Conservation (phyloP, 805 yeast species). For the Cyberlindnera meyerae region DNA sequence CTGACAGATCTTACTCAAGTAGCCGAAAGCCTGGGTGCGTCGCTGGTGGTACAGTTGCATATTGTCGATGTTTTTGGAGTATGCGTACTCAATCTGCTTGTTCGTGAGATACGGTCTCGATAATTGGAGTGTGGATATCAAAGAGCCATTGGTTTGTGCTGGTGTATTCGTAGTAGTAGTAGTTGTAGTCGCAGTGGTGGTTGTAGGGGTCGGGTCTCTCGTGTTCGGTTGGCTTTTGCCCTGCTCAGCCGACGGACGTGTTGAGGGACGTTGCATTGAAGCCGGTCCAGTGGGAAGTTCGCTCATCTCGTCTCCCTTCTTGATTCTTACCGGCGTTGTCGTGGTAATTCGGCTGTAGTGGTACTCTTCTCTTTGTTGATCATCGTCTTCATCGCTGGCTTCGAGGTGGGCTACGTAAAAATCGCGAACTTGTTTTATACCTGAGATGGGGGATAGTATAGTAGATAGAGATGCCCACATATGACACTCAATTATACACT, state of each 20-base stretch:
- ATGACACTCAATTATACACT: neutral
- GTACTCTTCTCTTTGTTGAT: too few relatives aligned
- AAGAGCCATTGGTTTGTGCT: constrained; percentile 1
- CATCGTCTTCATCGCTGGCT: too few relatives aligned
- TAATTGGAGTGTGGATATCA: constrained; percentile 34
- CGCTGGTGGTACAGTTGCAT: constrained; percentile 45
- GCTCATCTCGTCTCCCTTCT: neutral
- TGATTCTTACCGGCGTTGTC: too few relatives aligned
- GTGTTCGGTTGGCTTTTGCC: neutral
- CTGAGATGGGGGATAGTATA: too few relatives aligned
- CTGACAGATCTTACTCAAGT: constrained; percentile 47
- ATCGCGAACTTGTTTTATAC: too few relatives aligned
- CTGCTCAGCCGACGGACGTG: too few relatives aligned
- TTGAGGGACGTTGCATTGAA: too few relatives aligned
- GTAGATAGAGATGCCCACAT: too few relatives aligned
- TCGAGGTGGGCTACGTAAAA: too few relatives aligned
- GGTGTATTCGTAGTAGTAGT: neutral
- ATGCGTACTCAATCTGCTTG: constrained; percentile 48
- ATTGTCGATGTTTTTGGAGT: constrained; percentile 47
- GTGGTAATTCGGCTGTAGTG: too few relatives aligned
- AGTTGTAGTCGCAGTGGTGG: neutral
- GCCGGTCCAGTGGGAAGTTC: too few relatives aligned
- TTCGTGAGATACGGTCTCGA: constrained; percentile 60
- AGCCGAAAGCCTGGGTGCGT: constrained; percentile 49
- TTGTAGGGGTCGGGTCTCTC: neutral